Evolutionary conservation across 768 basidiomycete genomes (phyloP).

Genomic region (Termitomyces eurrhizus): DNA sequence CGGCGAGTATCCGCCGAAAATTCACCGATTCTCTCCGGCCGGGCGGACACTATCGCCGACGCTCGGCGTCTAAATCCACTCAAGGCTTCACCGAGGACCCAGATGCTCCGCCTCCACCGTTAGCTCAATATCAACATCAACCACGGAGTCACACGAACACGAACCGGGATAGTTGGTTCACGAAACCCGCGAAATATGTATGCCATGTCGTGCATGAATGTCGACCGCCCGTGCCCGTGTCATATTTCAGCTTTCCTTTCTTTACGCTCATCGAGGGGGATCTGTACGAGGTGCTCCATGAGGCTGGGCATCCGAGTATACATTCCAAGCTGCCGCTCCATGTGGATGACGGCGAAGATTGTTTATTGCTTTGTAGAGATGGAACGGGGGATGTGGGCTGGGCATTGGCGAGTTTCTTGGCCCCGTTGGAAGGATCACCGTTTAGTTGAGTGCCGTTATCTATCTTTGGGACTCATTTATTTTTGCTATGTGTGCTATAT

Average conservation of each 20-base stretch:
- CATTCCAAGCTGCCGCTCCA: constrained; percentile 72
- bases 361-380: constrained; percentile 69
- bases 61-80: constrained; percentile 16
- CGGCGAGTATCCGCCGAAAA: constrained; percentile 25
- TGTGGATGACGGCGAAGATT: constrained; percentile 76
- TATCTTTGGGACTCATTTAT: background rate
- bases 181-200: constrained; percentile 53
- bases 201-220: constrained; percentile 71
- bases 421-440: constrained; percentile 40
- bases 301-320: constrained; percentile 74
- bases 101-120: constrained; percentile 14
- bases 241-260: constrained; percentile 75
- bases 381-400: constrained; percentile 58
- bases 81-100: constrained; percentile 26
- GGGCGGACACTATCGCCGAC: constrained; percentile 11
- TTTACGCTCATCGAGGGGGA: constrained; percentile 64
- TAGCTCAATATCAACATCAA: constrained; percentile 16
- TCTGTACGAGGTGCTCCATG: constrained; percentile 63
- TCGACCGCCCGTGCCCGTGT: constrained; percentile 55
- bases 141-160: constrained; percentile 17
- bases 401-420: constrained; percentile 79
- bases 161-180: constrained; percentile 39
- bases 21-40: constrained; percentile 23
- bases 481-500: background rate
- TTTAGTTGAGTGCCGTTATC: constrained; percentile 6